Percentiles rank a stretch among this genome's conserved stretches.
Conservation (phyloP, 352 stramenopile species). For the Phytophthora agathidicida region DNA sequence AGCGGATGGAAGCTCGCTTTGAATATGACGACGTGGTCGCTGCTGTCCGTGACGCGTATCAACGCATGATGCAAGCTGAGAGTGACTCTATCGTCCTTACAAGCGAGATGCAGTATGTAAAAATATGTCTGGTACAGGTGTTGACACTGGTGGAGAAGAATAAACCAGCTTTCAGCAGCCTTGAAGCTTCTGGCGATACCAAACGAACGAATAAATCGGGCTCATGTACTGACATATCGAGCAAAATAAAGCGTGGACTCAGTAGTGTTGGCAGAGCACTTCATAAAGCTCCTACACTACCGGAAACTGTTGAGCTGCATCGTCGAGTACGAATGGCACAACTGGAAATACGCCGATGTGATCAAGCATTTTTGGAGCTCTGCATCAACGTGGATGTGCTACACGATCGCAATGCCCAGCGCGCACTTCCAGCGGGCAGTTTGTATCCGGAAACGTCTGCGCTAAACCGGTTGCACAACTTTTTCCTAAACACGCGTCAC, state of each 20-base stretch:
- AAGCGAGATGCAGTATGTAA: constrained; percentile 68
- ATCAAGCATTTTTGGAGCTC: constrained; percentile 67
- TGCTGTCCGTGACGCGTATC: constrained; percentile 42
- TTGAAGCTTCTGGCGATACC: neutral
- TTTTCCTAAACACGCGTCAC: constrained; percentile 13
- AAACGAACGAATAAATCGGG: constrained; percentile 1
- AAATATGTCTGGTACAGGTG: constrained; percentile 50
- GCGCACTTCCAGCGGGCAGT: constrained; percentile 36
- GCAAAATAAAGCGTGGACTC: constrained; percentile 24
- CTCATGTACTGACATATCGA: constrained; percentile 16
- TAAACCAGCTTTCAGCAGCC: constrained; percentile 21
- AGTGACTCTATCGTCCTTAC: constrained; percentile 69
- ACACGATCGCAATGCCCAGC: constrained; percentile 21
- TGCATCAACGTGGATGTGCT: constrained; percentile 55
- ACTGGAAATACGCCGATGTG: constrained; percentile 49
- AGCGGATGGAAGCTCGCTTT: constrained; percentile 71
- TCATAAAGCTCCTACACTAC: constrained; percentile 42
- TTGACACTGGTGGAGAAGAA: constrained; percentile 36
- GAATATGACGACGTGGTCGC: constrained; percentile 58
- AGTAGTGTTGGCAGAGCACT: neutral
- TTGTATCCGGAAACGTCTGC: constrained; percentile 47
- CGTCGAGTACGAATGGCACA: constrained; percentile 46
- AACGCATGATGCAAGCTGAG: constrained; percentile 60
- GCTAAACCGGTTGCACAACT: constrained; percentile 40
- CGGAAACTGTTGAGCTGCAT: constrained; percentile 57